These are phyloP conservation scores for Phytophthora agathidicida DNA, from an alignment of 352 stramenopile genomes.

Conservation along the genomic window DNA sequence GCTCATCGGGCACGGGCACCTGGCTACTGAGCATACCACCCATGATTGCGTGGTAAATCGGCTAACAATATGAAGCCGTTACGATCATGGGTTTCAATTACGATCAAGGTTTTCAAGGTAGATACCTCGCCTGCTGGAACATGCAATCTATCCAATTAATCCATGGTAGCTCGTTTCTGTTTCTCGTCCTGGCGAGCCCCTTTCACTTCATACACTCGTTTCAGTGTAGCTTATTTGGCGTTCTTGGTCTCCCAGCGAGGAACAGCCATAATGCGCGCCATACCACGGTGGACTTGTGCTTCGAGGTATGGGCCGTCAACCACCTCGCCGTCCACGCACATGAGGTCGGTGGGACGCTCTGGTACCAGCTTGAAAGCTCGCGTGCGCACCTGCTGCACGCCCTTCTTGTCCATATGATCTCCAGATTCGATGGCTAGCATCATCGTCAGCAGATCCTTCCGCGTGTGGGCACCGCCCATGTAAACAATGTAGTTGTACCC, in stretches of 20 bases:
- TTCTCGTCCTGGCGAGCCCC: background rate
- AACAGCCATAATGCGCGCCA: conserved; percentile 56
- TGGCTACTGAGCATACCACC: conserved; percentile 52
- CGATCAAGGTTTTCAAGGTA: too few relatives aligned
- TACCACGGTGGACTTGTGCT: conserved; percentile 60
- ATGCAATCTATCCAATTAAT: conserved; percentile 2
- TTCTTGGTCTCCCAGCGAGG: conserved; percentile 23
- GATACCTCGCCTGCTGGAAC: conserved; percentile 5
- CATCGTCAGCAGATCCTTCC: conserved; percentile 48
- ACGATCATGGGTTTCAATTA: too few relatives aligned
- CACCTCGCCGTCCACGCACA: conserved; percentile 71
- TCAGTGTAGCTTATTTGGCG: conserved; percentile 9
- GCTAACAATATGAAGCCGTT: conserved; percentile 32
- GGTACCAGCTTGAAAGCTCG: conserved; percentile 62
- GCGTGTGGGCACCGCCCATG: conserved; percentile 44
- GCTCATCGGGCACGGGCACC: conserved; percentile 62
- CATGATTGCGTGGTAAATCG: conserved; percentile 31
- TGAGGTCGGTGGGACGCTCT: conserved; percentile 42
- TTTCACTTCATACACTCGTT: background rate
- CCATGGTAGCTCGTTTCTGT: background rate
- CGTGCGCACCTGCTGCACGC: conserved; percentile 53
- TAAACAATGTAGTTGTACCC: conserved; percentile 71
- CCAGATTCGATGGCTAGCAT: conserved; percentile 59
- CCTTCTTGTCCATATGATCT: conserved; percentile 49
- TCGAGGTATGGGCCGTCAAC: conserved; percentile 53